Percentiles rank a stretch among this genome's conserved stretches.
Conservation (phyloP, 106 monocot genomes). For the Allium sativum region DNA sequence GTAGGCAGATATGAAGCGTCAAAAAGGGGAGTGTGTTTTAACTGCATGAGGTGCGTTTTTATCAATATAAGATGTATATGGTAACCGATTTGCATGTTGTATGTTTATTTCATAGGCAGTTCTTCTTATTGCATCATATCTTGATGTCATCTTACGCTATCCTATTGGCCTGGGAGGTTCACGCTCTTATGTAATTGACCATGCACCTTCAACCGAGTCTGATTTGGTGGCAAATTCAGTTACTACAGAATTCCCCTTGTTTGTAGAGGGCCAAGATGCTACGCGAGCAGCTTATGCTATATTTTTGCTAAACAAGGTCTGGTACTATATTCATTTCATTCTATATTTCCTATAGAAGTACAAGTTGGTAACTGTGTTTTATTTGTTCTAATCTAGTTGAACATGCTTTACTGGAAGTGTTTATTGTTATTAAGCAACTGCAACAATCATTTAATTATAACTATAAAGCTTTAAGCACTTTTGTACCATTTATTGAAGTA, state of each 20-base stretch:
- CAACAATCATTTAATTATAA: no score
- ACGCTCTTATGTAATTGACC: constrained; percentile 66
- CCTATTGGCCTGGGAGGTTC: constrained; percentile 73
- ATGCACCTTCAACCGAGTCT: constrained; percentile 59
- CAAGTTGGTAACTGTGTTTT: no score
- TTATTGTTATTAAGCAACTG: no score
- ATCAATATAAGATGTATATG: no score
- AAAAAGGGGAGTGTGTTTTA: no score
- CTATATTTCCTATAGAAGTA: neutral
- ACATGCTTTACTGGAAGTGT: no score
- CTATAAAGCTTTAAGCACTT: no score
- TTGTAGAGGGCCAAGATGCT: constrained; percentile 87
- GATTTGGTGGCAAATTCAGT: constrained; percentile 21
- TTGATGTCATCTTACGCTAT: constrained; percentile 74
- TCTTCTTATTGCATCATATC: constrained; percentile 64
- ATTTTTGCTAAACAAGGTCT: constrained; percentile 94
- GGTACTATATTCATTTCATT: constrained; percentile 3
- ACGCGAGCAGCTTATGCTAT: constrained; percentile 90
- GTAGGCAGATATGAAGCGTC: no score
- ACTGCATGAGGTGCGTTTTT: neutral
- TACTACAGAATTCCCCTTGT: constrained; percentile 69
- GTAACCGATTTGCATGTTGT: neutral
- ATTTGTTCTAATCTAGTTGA: no score
- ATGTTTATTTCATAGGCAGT: constrained; percentile 37
- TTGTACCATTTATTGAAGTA: no score